Evolutionary conservation across 1,284 basidiomycete genomes (phyloP), one percentile per base, ranked within the genome.

Genomic region (Tetrapyrgos nigripes): DNA sequence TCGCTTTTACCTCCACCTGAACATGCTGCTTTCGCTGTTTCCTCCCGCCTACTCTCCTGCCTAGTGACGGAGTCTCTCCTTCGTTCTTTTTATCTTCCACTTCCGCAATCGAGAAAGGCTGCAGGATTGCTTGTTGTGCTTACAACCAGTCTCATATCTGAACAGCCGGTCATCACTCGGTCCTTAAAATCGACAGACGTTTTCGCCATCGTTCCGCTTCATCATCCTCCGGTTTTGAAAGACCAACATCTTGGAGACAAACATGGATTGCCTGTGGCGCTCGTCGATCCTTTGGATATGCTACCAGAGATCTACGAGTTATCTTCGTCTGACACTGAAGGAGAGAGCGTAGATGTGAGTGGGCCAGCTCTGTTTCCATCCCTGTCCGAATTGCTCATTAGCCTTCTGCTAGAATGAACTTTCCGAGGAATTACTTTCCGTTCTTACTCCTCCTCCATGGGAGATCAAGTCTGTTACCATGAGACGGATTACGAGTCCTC

Each of bases 211-310:
- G 67, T 80, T n/a, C 73, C 77, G 27, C 64, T 81, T 40, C 71
- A 72, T 44, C 64, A 73, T 61, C 53, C 61, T 9, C 80, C 80
- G 3, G 70, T 79, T 4, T 69, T 79, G 47, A 69, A 69, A 19
- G 68, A 62, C 29, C 28, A 53, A 17, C 27, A 29, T 44, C 8
- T 29, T 45, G 8, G 26, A 52, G 8, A 62, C 48, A 73, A 72
- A 44, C 70, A 75, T 59, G 78, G 78, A 19, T 63, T 63, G 17
- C 59, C 67, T 17, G 73, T 80, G 29, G 76, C 74, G 37, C 73
- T 82, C 27, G 66, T 81, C 14, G 80, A 82, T 62, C 80, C 80
- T 8, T 68, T 81, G 6, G 80, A 82, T 64, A 82, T 82, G 80
- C 55, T 76, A n/a, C 79, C 80, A 4, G 70, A 69, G 44, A 65